Percentiles rank a stretch among this genome's conserved stretches.
phyloP scores from a whole-genome alignment of 345 rosid genomes.

The Pistacia vera region DNA sequence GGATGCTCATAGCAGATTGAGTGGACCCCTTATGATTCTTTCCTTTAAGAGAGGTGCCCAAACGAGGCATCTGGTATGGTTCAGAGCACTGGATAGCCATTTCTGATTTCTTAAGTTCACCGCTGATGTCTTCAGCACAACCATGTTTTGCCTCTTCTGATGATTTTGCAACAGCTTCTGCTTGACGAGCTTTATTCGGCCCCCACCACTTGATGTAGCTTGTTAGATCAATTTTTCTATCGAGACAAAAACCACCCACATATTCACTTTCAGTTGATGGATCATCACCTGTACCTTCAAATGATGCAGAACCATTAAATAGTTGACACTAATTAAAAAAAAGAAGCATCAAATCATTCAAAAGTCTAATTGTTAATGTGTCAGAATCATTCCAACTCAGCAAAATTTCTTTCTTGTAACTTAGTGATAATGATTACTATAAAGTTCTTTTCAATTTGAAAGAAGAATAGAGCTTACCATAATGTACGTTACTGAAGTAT shows the following conservation, averaged over 20 bases:
- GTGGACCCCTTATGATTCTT: conserved; percentile 54
- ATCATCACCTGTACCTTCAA: conserved; percentile 69
- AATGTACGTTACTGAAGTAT: conserved; percentile 65
- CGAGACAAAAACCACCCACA: conserved; percentile 69
- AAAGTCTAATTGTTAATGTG: neutral
- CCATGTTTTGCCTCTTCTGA: conserved; percentile 62
- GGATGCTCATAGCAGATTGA: conserved; percentile 72
- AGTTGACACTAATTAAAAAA: neutral
- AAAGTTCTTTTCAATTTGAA: conserved; percentile 16
- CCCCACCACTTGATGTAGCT: conserved; percentile 96
- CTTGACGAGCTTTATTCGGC: conserved; percentile 65
- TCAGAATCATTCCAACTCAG: too few relatives aligned
- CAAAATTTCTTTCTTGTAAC: too few relatives aligned
- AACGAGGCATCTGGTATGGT: conserved; percentile 85
- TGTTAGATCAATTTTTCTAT: conserved; percentile 87
- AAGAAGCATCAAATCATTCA: neutral
- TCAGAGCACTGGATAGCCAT: conserved; percentile 67
- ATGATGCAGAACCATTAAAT: conserved; percentile 21
- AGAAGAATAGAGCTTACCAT: conserved; percentile 47
- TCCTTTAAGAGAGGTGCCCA: conserved; percentile 53
- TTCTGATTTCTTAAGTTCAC: conserved; percentile 80
- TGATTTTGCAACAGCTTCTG: conserved; percentile 62
- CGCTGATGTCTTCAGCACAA: conserved; percentile 57
- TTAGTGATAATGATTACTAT: too few relatives aligned
- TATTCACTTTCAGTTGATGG: conserved; percentile 71